Evolutionary conservation across 495 filamentous ascomycete genomes (phyloP), one percentile per base, ranked within the genome.

Genomic region (Penicillium tannophilum): DNA sequence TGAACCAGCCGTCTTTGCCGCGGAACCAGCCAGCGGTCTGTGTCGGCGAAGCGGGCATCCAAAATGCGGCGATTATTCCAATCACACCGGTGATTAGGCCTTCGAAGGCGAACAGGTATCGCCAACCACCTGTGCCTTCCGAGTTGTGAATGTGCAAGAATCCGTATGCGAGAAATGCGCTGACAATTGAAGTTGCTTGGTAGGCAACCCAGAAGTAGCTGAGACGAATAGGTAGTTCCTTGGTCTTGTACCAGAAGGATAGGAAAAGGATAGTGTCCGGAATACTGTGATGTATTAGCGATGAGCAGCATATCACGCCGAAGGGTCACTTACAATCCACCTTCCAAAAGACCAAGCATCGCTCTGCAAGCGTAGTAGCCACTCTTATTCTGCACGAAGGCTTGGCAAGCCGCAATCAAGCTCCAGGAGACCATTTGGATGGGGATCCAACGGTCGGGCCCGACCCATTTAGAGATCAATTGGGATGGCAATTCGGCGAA

Each of bases 401-500:
- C 84, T 70, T 93, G 90, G 43, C 76, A 80, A 23, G 77, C 73
- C 0, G 90, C 89, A 33, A 93, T 84, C 9, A 92, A 60, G 64
- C 86, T 89, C 89, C 91, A 95, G 4, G 81, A 77, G 1, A 91
- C 74, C 83, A 93, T 93, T 63, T 93, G 90, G 28, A 87, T 73
- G 0, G 91, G 90, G 52, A 96, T 93, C 89, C 91, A 95, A 31
- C 84, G 81, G 68, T 95, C 91, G 0, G 91, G 90, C 0, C 92
- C 92, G 24, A 93, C 58, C 68, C 80, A 82, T 66, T 93, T 92
- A 24, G 81, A 84, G 24, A 92, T 69, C 0, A 92, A 74, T 63
- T 92, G 89, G 0, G 88, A 91, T 1, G 89, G 89, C 12, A 92
- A 72, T 63, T 92, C 89, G 0, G 89, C 86, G 14, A 79, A 72